These are phyloP conservation scores for Pythium rishiriense DNA, from an alignment of 352 stramenopile species.

Conservation along the genomic window DNA sequence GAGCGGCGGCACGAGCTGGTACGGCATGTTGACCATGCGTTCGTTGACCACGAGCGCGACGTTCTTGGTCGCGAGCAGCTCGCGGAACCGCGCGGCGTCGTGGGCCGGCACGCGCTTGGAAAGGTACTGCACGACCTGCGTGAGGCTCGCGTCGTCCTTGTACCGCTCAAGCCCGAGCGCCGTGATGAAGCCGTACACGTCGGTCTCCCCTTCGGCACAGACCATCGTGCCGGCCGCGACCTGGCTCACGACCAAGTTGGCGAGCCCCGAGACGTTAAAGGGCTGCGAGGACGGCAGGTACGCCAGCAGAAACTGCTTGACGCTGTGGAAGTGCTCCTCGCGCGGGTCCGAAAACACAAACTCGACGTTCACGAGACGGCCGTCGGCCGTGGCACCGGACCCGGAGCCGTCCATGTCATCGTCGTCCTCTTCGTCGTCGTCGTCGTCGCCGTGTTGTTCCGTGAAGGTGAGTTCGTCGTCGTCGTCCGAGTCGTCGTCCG, in stretches of 20 bases:
- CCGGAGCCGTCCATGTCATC: conserved; percentile 43
- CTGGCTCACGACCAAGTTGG: conserved; percentile 74
- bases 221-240: conserved; percentile 79
- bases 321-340: conserved; percentile 83
- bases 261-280: conserved; percentile 81
- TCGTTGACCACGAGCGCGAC: conserved; percentile 80
- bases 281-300: conserved; percentile 76
- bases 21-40: conserved; percentile 86
- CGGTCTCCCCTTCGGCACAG: conserved; percentile 72
- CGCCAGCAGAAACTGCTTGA: conserved; percentile 81
- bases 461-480: conserved; percentile 69
- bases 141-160: conserved; percentile 49
- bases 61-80: conserved; percentile 56
- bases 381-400: conserved; percentile 1
- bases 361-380: conserved; percentile 64
- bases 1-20: conserved; percentile 79
- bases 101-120: conserved; percentile 66
- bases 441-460: conserved; percentile 29
- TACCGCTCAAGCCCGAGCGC: conserved; percentile 67
- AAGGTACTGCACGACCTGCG: conserved; percentile 79
- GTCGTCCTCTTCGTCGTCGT: conserved; percentile 62
- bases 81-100: conserved; percentile 50
- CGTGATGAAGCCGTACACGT: conserved; percentile 88
- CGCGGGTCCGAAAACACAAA: conserved; percentile 85
- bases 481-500: conserved; percentile 46